Evolutionary conservation across 495 filamentous ascomycete genomes (phyloP).

Genomic region (Thermothielavioides terrestris): DNA sequence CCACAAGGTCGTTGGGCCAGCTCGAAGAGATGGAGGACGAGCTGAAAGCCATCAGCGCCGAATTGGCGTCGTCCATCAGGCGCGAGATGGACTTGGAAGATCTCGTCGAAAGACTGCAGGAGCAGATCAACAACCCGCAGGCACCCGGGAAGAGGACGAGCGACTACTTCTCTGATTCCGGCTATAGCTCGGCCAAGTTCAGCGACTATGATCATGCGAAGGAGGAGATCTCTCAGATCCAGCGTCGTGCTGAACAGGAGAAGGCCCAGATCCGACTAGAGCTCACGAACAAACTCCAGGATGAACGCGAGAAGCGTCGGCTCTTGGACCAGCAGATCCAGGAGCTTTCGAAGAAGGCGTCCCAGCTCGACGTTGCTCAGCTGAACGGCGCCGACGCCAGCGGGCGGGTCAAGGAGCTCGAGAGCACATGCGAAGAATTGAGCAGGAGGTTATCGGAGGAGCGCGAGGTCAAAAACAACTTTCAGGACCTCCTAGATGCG

Average conservation of each 20-base stretch:
- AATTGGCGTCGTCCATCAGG: conserved; percentile 83
- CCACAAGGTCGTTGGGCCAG: conserved; percentile 29
- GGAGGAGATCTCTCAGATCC: conserved; percentile 77
- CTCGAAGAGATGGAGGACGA: conserved; percentile 86
- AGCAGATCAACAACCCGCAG: conserved; percentile 54
- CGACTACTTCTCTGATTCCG: conserved; percentile 96
- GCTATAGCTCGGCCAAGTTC: conserved; percentile 69
- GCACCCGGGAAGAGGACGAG: conserved; percentile 73
- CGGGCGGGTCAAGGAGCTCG: conserved; percentile 63
- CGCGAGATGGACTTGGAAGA: conserved; percentile 97
- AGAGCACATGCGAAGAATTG: conserved; percentile 68
- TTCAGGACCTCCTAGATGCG: conserved; percentile 80
- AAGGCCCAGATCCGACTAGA: conserved; percentile 80
- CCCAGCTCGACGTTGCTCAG: conserved; percentile 43
- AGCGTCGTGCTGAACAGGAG: conserved; percentile 82
- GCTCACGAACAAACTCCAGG: conserved; percentile 70
- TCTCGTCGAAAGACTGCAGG: conserved; percentile 75
- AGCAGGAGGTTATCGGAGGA: conserved; percentile 77
- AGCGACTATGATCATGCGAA: conserved; percentile 59
- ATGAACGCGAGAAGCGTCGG: conserved; percentile 67
- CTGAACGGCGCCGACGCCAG: conserved; percentile 39
- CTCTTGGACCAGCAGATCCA: conserved; percentile 74
- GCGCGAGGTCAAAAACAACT: conserved; percentile 80
- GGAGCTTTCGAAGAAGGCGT: conserved; percentile 66
- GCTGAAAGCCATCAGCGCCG: conserved; percentile 81